These are phyloP conservation scores for Priceomyces castillae DNA, from an alignment of 805 yeast species.

Conservation along the genomic window DNA sequence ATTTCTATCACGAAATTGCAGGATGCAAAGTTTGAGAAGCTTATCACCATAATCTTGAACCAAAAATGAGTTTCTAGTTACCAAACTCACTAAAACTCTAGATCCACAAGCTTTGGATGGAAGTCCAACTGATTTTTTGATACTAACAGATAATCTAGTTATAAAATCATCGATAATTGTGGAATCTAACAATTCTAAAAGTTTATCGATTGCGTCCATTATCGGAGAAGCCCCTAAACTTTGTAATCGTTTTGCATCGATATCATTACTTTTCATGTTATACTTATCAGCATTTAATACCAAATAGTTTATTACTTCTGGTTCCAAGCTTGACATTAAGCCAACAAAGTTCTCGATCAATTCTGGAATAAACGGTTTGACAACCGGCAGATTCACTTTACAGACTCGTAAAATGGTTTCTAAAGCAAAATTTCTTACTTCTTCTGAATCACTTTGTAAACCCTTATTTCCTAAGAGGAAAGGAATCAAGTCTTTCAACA, in stretches of 20 bases:
- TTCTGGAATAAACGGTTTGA: slow-evolving; percentile 65
- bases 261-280: slow-evolving; percentile 63
- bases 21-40: slow-evolving; percentile 55
- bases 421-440: slow-evolving; percentile 72
- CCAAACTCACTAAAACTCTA: slow-evolving; percentile 62
- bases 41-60: slow-evolving; percentile 54
- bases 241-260: slow-evolving; percentile 74
- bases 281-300: slow-evolving; percentile 87
- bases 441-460: slow-evolving; percentile 80
- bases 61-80: slow-evolving; percentile 51
- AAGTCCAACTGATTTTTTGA: slow-evolving; percentile 74
- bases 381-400: slow-evolving; percentile 56
- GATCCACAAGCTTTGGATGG: slow-evolving; percentile 91
- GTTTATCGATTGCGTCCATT: slow-evolving; percentile 78
- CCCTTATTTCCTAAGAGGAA: slow-evolving; percentile 79
- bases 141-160: slow-evolving; percentile 49
- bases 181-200: slow-evolving; percentile 57
- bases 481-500: slow-evolving; percentile 64
- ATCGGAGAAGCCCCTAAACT: slow-evolving; percentile 80
- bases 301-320: slow-evolving; percentile 82
- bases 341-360: slow-evolving; percentile 67
- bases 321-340: slow-evolving; percentile 84
- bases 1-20: slow-evolving; percentile 68
- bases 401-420: slow-evolving; percentile 71
- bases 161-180: slow-evolving; percentile 49